Evolutionary conservation across 768 basidiomycete genomes (phyloP), one percentile per base, ranked within the genome.

Genomic region (Mycena epipterygia): DNA sequence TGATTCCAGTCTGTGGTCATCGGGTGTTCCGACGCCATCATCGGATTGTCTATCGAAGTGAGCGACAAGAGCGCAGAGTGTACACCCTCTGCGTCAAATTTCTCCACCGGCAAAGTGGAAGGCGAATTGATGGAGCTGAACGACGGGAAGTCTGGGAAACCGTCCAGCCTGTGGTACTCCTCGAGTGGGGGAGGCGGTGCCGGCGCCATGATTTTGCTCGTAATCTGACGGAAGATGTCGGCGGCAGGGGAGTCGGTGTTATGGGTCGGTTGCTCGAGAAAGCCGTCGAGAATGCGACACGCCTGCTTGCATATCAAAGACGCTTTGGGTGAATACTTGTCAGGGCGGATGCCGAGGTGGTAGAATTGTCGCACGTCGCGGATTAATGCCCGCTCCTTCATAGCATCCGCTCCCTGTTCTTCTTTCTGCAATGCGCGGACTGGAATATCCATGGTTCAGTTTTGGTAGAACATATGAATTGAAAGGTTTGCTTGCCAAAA

Each of bases 401-500:
- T 3, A 11, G 63, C 52, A 0, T 64, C 63, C 8, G 63, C 55
- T 23, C 63, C 63, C 53, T 64, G 63, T 30, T 56, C 52, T n/a
- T 56, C 63, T n/a, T 56, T 56, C 42, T 64, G 63, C 32, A 64
- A 37, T 37, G 63, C 63, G 32, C 53, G 63, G 32, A 64, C 63
- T 64, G n/a, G 5, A 55, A 33, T 9, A 6, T 12, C 7, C 2
- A 42, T 35, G 29, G 44, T 46, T 48, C 16, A 25, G 14, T 1
- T 46, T 33, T 12, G 32, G 25, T 42, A 23, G 13, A 55, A 33
- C 30, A 35, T 14, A n/a, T 5, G 25, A 27, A 27, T 32, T 13
- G 21, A 23, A 27, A 29, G 32, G 29, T 21, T 13, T 2, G 46
- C 63, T 44, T 2, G 16, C 53, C 52, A 13, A 64, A 64, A 21